Percentiles rank a stretch among this genome's conserved stretches.
These are phyloP conservation scores for Stachybotrys chlorohalonatus DNA, from an alignment of 2,329 filamentous ascomycete species.

Conservation along the genomic window DNA sequence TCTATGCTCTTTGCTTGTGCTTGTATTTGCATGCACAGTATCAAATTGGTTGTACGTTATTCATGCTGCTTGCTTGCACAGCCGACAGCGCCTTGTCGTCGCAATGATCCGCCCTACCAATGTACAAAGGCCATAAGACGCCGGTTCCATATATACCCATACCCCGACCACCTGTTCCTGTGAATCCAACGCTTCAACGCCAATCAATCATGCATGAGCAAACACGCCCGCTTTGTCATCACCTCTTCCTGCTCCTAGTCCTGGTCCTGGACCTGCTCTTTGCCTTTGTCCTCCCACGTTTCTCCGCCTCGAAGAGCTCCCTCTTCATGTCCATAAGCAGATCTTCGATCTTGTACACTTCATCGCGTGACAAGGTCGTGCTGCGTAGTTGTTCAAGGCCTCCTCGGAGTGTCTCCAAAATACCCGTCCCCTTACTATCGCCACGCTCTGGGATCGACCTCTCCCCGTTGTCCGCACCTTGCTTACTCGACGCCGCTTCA, in stretches of 20 bases:
- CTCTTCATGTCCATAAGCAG: constrained; percentile 70
- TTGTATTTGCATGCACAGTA: not conserved
- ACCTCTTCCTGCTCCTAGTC: not conserved
- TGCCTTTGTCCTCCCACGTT: constrained; percentile 32
- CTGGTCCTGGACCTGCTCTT: not conserved
- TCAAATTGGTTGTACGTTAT: not conserved
- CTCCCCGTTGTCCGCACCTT: constrained; percentile 1
- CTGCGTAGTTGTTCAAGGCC: constrained; percentile 48
- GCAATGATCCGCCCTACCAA: not conserved
- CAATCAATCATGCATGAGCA: not conserved
- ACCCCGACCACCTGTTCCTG: not conserved
- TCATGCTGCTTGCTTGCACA: constrained; percentile 5
- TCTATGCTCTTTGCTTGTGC: no score
- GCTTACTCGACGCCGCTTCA: not conserved
- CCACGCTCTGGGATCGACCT: constrained; percentile 1
- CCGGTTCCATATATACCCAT: not conserved
- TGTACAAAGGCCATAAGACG: not conserved
- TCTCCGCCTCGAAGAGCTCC: constrained; percentile 63
- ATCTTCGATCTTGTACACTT: constrained; percentile 66
- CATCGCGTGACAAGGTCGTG: constrained; percentile 51
- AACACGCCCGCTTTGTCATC: not conserved
- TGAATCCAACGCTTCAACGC: not conserved
- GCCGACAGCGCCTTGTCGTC: constrained; percentile 8
- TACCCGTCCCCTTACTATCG: constrained; percentile 7
- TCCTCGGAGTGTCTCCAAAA: constrained; percentile 22